Percentiles rank a stretch among this genome's conserved stretches.
These are phyloP conservation scores for Wickerhamiella australiensis DNA, from an alignment of 805 yeast species.

Conservation along the genomic window DNA sequence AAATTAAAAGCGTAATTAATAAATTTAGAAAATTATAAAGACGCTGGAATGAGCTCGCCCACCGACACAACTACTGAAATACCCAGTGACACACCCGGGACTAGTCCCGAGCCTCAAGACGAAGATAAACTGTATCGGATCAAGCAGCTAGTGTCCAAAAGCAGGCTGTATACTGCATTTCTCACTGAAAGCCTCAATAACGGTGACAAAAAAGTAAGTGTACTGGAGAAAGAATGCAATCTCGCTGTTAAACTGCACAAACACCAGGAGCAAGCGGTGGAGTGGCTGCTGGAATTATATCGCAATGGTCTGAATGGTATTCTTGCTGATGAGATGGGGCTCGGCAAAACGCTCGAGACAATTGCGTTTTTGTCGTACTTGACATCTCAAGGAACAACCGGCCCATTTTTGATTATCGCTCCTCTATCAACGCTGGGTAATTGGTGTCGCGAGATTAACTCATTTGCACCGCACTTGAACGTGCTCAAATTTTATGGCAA, in stretches of 20 bases:
- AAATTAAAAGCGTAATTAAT: neutral
- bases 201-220: slow-evolving; percentile 16
- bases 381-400: slow-evolving; percentile 61
- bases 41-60: neutral
- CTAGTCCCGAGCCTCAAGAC: slow-evolving; percentile 1
- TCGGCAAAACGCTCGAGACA: slow-evolving; percentile 87
- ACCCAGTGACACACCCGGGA: neutral
- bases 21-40: too few species aligned
- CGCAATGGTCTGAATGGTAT: slow-evolving; percentile 94
- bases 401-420: slow-evolving; percentile 87
- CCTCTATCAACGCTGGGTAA: slow-evolving; percentile 85
- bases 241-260: slow-evolving; percentile 56
- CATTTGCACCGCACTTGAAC: slow-evolving; percentile 60
- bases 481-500: slow-evolving; percentile 50
- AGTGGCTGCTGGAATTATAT: slow-evolving; percentile 78
- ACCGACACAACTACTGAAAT: neutral
- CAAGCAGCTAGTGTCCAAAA: slow-evolving; percentile 67
- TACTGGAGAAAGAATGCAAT: slow-evolving; percentile 40
- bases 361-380: slow-evolving; percentile 66
- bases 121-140: slow-evolving; percentile 31
- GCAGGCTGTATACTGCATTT: slow-evolving; percentile 77
- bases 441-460: slow-evolving; percentile 64
- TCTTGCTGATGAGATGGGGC: slow-evolving; percentile 94
- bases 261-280: slow-evolving; percentile 81
- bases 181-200: slow-evolving; percentile 58